phyloP scores from a whole-genome alignment of 331 rosid species.

The Acacia concinna region DNA sequence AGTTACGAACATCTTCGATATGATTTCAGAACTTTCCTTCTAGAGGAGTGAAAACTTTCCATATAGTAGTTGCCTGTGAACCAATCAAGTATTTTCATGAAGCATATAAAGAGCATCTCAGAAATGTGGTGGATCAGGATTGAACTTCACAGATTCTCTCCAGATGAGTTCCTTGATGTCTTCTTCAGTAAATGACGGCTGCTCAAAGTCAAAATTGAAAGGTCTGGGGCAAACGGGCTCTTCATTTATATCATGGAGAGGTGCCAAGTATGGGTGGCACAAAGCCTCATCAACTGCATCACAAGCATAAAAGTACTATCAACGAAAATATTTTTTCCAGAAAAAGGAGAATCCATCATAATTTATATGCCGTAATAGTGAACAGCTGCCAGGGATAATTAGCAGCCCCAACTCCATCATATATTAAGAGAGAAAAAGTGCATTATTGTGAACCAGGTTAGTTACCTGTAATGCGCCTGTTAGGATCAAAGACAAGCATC shows the following conservation, averaged over 20 bases:
- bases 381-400: not conserved
- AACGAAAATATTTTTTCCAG: not conserved
- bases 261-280: constrained; percentile 86
- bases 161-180: constrained; percentile 93
- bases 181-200: constrained; percentile 79
- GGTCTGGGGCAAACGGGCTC: constrained; percentile 79
- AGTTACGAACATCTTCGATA: constrained; percentile 26
- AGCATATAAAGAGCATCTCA: constrained; percentile 45
- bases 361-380: not conserved
- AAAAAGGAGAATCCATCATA: constrained; percentile 12
- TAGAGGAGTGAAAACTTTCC: constrained; percentile 24
- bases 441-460: constrained; percentile 20
- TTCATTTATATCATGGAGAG: constrained; percentile 84
- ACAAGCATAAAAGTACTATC: not conserved
- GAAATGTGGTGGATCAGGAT: constrained; percentile 67
- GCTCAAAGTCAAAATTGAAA: constrained; percentile 90
- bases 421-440: not conserved
- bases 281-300: constrained; percentile 86
- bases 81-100: constrained; percentile 34
- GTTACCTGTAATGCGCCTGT: constrained; percentile 89
- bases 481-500: constrained; percentile 94
- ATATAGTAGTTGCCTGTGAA: constrained; percentile 20
- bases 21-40: not conserved
- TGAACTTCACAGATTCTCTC: constrained; percentile 79
- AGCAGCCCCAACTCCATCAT: not conserved